phyloP scores from a whole-genome alignment of 78 protist genomes.

The Trichosphaerium sp. region DNA sequence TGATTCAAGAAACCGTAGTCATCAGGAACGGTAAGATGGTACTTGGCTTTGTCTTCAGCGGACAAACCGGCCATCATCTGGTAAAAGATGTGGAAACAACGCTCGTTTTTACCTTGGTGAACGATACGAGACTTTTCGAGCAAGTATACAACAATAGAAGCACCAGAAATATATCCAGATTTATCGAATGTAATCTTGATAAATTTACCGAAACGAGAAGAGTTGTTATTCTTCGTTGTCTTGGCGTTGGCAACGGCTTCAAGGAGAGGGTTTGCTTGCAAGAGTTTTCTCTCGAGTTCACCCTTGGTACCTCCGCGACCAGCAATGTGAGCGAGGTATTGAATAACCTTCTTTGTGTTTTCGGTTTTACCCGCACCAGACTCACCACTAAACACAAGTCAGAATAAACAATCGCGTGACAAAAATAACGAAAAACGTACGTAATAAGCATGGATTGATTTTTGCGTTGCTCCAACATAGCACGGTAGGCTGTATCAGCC shows the following conservation, averaged over 20 bases:
- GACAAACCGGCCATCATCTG: conserved; percentile 61
- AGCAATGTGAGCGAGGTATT: conserved; percentile 26
- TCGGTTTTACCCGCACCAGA: conserved; percentile 75
- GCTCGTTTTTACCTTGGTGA: conserved; percentile 71
- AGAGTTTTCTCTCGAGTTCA: conserved; percentile 12
- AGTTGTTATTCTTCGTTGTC: conserved; percentile 75
- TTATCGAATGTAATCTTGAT: conserved; percentile 83
- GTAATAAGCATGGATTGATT: conserved; percentile 39
- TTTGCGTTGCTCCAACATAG: neutral
- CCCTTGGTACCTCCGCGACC: neutral
- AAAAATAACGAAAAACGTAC: neutral
- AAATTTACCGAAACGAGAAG: conserved; percentile 88
- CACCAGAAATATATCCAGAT: conserved; percentile 81
- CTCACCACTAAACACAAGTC: conserved; percentile 31
- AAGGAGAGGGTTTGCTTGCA: conserved; percentile 59
- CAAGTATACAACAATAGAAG: conserved; percentile 75
- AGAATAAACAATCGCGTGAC: neutral
- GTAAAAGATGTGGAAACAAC: conserved; percentile 88
- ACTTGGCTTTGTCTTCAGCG: neutral
- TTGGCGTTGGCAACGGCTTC: conserved; percentile 90
- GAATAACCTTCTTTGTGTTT: conserved; percentile 40
- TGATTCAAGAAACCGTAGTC: neutral
- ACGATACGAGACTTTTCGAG: conserved; percentile 87
- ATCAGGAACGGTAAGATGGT: neutral
- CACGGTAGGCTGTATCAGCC: conserved; percentile 28